phyloP scores from a whole-genome alignment of 192 early-diverging fungal species.

The Anaeromyces robustus region DNA sequence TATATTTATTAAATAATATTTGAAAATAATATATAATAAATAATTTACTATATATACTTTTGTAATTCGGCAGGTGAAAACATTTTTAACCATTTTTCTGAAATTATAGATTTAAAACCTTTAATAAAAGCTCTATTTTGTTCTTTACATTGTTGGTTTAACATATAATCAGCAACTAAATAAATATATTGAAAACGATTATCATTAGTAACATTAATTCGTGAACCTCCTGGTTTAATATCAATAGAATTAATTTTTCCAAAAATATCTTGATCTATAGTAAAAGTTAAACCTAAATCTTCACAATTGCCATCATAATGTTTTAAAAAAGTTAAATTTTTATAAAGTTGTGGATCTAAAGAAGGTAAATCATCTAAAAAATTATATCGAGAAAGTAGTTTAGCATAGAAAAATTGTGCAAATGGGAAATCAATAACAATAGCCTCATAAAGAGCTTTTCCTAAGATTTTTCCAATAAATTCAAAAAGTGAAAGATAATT shows the following conservation, averaged over 20 bases:
- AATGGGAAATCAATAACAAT: slow-evolving; percentile 31
- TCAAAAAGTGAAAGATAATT: slow-evolving; percentile 24
- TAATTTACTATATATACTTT: slow-evolving; percentile 12
- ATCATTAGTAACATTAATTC: slow-evolving; percentile 5
- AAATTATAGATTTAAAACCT: slow-evolving; percentile 8
- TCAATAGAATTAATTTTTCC: slow-evolving; percentile 14
- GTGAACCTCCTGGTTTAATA: slow-evolving; percentile 1
- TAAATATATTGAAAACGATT: slow-evolving; percentile 2
- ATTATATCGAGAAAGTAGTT: slow-evolving; percentile 21
- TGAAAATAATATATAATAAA: too few species aligned
- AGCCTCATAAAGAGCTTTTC: slow-evolving; percentile 32
- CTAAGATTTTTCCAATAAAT: slow-evolving; percentile 33
- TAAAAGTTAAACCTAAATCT: slow-evolving; percentile 34
- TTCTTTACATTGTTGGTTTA: slow-evolving; percentile 7
- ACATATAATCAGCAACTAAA: slow-evolving; percentile 13
- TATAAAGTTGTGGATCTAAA: slow-evolving; percentile 27
- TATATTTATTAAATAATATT: too few species aligned
- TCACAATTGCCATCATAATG: slow-evolving; percentile 19
- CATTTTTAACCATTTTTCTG: slow-evolving; percentile 1
- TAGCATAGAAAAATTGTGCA: slow-evolving; percentile 30
- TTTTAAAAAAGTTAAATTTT: slow-evolving; percentile 17
- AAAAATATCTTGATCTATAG: slow-evolving; percentile 35
- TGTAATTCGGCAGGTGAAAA: slow-evolving; percentile 5
- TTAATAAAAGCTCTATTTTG: slow-evolving; percentile 6
- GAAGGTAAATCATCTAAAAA: slow-evolving; percentile 26